Base-by-base conservation (phyloP, 2,329 filamentous ascomycete genomes). In the Neoarthrinium moseri region DNA sequence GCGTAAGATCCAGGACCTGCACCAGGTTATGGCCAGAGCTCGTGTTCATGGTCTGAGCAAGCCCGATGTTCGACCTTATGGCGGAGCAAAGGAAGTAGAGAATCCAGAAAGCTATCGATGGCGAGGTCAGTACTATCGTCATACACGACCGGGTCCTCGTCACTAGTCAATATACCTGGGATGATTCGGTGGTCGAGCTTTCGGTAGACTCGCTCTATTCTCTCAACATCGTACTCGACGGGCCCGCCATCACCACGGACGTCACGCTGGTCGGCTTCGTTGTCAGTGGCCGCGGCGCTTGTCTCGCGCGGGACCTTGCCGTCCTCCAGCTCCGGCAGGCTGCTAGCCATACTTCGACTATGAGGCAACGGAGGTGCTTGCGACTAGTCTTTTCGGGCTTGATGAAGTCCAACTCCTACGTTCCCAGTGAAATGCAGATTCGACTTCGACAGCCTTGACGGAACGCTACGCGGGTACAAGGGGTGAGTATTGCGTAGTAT, bases 41-140 rank as follows among this genome's bases (percentile, higher is more conserved):
- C 23, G 68, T 68, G 68, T 96, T 96, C 91, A 96, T 96, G 2
- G 91, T 96, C 70, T 96, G 89, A n/a, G 91, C 88, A 55, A 96
- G 83, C 51, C 90, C 90, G 54, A 96, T 89, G 67, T 95, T 96
- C 58, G 89, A 94, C 43, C 90, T 84, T 59, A 96, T 94, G 50
- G 89, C 91, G 0, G 90, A 94, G 74, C 89, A 94, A 53, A 96
- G 79, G 63, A 96, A 96, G 71, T 96, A 96, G 13, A 96, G 77
- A 13, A 86, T 66, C 91, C 91, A 96, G 67, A 96, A 92, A 23
- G 91, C 89, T 78, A 51, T 27, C 32, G 18, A 22, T 13, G 5
- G 0, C 10, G 13, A 18, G 26, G 26, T 8, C 26, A n/a, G n/a
- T 8, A 29, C 26, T n/a, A 29, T 8, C 26, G n/a, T n/a, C n/a